These are phyloP conservation scores for Gracilaria vermiculophylla DNA, from an alignment of 23 red algal species.

Conservation along the genomic window DNA sequence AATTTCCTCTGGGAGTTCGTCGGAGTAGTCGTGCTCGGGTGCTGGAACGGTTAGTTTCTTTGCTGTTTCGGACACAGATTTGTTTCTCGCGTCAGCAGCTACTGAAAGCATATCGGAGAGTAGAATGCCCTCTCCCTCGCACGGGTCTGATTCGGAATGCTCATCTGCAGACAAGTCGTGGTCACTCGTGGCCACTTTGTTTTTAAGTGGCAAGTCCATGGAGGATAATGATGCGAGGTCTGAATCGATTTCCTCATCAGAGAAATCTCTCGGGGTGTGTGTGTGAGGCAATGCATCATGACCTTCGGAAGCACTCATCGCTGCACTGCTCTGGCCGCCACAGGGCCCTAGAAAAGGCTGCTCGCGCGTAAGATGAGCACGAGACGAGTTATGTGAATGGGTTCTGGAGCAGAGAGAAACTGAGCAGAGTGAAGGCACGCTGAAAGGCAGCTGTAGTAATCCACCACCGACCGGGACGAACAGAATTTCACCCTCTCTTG, in stretches of 20 bases:
- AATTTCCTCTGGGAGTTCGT: background rate
- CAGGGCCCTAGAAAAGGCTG: no score
- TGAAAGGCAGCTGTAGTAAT: no score
- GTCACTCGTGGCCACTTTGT: background rate
- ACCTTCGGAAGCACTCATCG: constrained; percentile 8
- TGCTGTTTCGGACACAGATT: background rate
- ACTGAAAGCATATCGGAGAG: constrained; percentile 11
- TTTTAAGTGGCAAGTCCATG: background rate
- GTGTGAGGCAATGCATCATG: background rate
- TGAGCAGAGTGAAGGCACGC: no score
- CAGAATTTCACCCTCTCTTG: no score
- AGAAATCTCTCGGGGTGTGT: background rate
- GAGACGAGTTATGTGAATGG: no score
- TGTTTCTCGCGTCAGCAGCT: background rate
- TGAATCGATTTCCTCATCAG: constrained; percentile 51
- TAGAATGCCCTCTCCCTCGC: background rate
- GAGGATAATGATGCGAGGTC: constrained; percentile 36
- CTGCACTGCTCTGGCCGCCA: background rate
- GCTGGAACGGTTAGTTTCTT: background rate
- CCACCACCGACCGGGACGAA: no score
- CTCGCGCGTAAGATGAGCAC: no score
- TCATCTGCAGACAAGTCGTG: background rate
- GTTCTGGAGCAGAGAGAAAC: no score
- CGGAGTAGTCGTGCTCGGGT: background rate
- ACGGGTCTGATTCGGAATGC: background rate